These are phyloP conservation scores for Suillus tomentosus DNA, from an alignment of 768 basidiomycete genomes.

Conservation along the genomic window DNA sequence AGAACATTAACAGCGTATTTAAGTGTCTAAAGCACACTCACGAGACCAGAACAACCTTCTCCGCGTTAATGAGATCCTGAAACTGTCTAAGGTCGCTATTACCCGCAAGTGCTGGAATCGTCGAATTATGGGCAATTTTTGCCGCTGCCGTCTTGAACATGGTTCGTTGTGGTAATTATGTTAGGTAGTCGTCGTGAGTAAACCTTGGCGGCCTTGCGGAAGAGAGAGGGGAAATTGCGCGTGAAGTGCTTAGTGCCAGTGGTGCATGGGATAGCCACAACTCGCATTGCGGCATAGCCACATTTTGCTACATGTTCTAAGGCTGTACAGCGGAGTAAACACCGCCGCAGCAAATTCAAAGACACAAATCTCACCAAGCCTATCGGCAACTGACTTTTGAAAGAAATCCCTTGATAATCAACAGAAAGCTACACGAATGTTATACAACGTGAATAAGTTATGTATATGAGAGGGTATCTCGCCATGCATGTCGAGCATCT, in stretches of 20 bases:
- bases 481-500: neutral
- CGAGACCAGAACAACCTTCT: conserved; percentile 81
- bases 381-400: neutral
- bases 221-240: neutral
- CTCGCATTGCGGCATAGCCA: neutral
- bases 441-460: conserved; percentile 9
- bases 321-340: neutral
- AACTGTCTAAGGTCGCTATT: conserved; percentile 81
- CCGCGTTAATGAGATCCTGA: conserved; percentile 87
- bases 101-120: conserved; percentile 66
- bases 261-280: neutral
- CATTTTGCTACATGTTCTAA: neutral
- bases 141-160: conserved; percentile 83
- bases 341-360: neutral
- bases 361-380: neutral
- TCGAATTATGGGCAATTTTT: conserved; percentile 88
- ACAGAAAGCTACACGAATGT: neutral
- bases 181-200: neutral
- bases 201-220: neutral
- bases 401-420: neutral
- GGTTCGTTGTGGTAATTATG: neutral
- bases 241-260: neutral
- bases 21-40: conserved; percentile 38
- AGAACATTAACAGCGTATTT: neutral
- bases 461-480: neutral